Evolutionary conservation across 2,329 filamentous ascomycete species (phyloP).

Genomic region (Fusarium robinianum): DNA sequence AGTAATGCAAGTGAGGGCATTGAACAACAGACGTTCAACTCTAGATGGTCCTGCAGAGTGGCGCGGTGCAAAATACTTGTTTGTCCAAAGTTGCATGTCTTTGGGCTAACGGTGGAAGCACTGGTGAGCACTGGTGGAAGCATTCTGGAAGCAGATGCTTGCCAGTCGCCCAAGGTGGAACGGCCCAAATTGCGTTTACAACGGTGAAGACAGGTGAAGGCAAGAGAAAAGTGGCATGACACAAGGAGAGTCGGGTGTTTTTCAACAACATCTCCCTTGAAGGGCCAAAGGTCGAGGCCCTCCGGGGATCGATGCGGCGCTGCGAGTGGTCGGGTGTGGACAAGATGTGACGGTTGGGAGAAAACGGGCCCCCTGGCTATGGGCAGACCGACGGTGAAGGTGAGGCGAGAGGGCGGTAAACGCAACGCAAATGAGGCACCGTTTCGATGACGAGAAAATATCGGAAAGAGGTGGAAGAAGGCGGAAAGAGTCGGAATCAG

Average conservation of each 20-base stretch:
- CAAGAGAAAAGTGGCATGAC: conserved; percentile 23
- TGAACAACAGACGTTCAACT: too few relatives aligned
- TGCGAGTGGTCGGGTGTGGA: conserved; percentile 15
- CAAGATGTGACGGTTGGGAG: conserved; percentile 13
- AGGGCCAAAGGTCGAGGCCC: conserved; percentile 10
- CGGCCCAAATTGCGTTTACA: not conserved
- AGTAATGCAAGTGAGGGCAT: too few relatives aligned
- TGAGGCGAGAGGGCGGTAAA: conserved; percentile 14
- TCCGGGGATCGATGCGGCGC: conserved; percentile 7
- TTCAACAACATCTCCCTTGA: conserved; percentile 8
- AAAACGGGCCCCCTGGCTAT: conserved; percentile 12
- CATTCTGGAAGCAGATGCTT: conserved; percentile 4
- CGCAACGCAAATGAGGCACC: conserved; percentile 6
- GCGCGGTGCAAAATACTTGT: too few relatives aligned
- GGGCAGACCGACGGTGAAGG: conserved; percentile 30
- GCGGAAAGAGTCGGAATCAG: conserved; percentile 28
- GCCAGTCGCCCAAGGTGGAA: not conserved
- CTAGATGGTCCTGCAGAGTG: too few relatives aligned
- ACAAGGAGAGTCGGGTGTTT: conserved; percentile 16
- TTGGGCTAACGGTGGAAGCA: conserved; percentile 6
- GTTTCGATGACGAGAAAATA: conserved; percentile 16
- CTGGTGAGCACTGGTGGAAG: conserved; percentile 2
- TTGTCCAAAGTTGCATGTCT: conserved; percentile 9
- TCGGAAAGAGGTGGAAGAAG: conserved; percentile 17
- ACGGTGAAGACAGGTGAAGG: conserved; percentile 9